Conservation (phyloP, 2,329 filamentous ascomycete species). For the Xylaria sp. region DNA sequence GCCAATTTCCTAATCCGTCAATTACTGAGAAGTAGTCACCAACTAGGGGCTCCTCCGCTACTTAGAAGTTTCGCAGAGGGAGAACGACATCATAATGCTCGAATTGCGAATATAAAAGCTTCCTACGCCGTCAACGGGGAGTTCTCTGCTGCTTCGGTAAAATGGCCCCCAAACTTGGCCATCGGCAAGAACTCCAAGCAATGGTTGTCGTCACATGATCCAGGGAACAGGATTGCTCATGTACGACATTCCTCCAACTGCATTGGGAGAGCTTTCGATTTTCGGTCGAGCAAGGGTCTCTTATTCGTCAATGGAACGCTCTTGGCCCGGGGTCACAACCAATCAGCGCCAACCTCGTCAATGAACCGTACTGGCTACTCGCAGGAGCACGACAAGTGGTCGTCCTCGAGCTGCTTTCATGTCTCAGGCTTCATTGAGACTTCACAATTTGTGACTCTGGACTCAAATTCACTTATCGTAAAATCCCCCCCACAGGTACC, state of each 20-base stretch:
- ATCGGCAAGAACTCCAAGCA: constrained; percentile 24
- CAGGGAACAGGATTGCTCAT: constrained; percentile 29
- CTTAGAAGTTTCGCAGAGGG: constrained; percentile 13
- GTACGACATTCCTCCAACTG: constrained; percentile 38
- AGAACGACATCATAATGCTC: constrained; percentile 8
- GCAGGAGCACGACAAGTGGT: constrained; percentile 38
- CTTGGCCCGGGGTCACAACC: constrained; percentile 33
- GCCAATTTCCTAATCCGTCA: constrained; percentile 31
- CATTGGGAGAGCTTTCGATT: constrained; percentile 33
- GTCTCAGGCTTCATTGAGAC: constrained; percentile 42
- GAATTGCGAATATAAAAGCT: constrained; percentile 27
- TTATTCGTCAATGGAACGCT: constrained; percentile 38
- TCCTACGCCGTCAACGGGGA: constrained; percentile 25
- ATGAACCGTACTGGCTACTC: constrained; percentile 38
- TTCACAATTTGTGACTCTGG: constrained; percentile 41
- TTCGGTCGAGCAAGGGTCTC: constrained; percentile 38
- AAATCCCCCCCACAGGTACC: constrained; percentile 43
- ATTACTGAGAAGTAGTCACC: constrained; percentile 12
- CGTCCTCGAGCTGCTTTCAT: constrained; percentile 40
- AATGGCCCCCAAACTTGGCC: constrained; percentile 33
- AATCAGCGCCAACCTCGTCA: constrained; percentile 36
- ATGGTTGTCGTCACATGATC: constrained; percentile 39
- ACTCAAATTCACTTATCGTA: constrained; percentile 41
- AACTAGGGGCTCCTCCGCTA: constrained; percentile 14
- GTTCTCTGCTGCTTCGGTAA: constrained; percentile 7